Evolutionary conservation across 2,329 filamentous ascomycete genomes (phyloP).

Genomic region (Apiospora arundinis): DNA sequence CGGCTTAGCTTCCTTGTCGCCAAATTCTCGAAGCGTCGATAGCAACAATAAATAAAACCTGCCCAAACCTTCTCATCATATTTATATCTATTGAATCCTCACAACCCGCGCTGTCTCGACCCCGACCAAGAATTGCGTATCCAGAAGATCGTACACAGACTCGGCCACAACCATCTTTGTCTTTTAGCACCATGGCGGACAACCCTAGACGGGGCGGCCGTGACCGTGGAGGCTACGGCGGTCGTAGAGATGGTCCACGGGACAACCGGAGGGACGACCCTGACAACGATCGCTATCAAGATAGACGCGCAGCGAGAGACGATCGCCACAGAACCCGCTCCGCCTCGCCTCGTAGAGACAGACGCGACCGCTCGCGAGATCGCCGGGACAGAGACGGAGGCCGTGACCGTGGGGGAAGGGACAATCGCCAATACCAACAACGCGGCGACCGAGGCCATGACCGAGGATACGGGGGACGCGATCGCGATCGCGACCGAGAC

Average conservation of each 20-base stretch:
- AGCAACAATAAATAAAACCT: background rate
- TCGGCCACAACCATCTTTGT: background rate
- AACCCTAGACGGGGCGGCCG: constrained; percentile 23
- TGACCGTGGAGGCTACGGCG: constrained; percentile 31
- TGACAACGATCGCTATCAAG: constrained; percentile 38
- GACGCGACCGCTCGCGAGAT: constrained; percentile 39
- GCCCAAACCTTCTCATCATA: background rate
- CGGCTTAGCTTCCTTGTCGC: background rate
- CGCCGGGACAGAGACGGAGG: constrained; percentile 40
- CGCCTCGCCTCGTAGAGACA: constrained; percentile 36
- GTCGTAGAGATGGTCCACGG: constrained; percentile 31
- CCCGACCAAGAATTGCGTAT: background rate
- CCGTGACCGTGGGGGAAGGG: constrained; percentile 48
- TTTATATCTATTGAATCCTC: background rate
- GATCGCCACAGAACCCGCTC: constrained; percentile 34
- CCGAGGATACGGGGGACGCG: constrained; percentile 30
- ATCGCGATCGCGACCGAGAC: constrained; percentile 29
- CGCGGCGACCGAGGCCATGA: constrained; percentile 40
- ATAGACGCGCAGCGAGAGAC: constrained; percentile 35
- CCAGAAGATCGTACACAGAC: background rate
- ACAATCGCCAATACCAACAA: constrained; percentile 30
- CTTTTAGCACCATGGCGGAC: constrained; percentile 4
- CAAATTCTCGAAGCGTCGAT: background rate
- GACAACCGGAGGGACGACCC: constrained; percentile 37
- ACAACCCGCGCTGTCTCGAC: background rate